Conservation (phyloP, 257 asterid species). For the Rubia yunnanensis region DNA sequence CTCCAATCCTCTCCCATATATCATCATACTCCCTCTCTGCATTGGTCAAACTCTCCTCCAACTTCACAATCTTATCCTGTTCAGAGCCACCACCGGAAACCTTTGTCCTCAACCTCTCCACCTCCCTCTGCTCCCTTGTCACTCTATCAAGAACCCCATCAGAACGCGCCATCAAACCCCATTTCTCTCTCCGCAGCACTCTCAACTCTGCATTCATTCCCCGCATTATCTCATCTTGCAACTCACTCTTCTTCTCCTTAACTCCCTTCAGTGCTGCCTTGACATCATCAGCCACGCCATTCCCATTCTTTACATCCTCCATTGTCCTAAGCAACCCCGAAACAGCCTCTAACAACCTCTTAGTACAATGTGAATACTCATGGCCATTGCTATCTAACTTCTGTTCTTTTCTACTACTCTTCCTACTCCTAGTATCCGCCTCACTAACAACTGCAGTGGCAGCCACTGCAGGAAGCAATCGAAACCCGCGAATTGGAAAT, state of each 20-base stretch:
- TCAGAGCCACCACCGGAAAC: slow-evolving; percentile 29
- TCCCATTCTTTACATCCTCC: slow-evolving; percentile 44
- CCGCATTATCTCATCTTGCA: slow-evolving; percentile 60
- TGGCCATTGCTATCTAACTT: slow-evolving; percentile 31
- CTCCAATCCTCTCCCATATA: slow-evolving; percentile 52
- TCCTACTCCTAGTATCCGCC: slow-evolving; percentile 8
- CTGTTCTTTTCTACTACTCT: slow-evolving; percentile 13
- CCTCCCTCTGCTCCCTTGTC: slow-evolving; percentile 35
- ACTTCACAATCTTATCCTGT: slow-evolving; percentile 27
- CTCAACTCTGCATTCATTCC: slow-evolving; percentile 49
- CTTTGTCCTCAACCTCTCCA: slow-evolving; percentile 31
- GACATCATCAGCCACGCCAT: slow-evolving; percentile 22
- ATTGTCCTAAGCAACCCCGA: slow-evolving; percentile 39
- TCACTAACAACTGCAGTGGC: slow-evolving; percentile 19
- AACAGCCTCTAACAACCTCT: slow-evolving; percentile 45
- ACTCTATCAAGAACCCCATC: slow-evolving; percentile 29
- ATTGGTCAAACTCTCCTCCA: slow-evolving; percentile 38
- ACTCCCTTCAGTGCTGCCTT: slow-evolving; percentile 53
- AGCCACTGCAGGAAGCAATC: slow-evolving; percentile 51
- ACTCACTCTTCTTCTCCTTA: slow-evolving; percentile 30
- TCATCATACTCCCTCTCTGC: slow-evolving; percentile 45
- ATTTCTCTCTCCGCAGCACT: slow-evolving; percentile 36
- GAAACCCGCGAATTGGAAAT: slow-evolving; percentile 34
- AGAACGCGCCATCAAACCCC: slow-evolving; percentile 26
- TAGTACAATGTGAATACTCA: slow-evolving; percentile 49